These are phyloP conservation scores for Botrytis hyacinthi DNA, from an alignment of 2,329 filamentous ascomycete species.

Conservation along the genomic window DNA sequence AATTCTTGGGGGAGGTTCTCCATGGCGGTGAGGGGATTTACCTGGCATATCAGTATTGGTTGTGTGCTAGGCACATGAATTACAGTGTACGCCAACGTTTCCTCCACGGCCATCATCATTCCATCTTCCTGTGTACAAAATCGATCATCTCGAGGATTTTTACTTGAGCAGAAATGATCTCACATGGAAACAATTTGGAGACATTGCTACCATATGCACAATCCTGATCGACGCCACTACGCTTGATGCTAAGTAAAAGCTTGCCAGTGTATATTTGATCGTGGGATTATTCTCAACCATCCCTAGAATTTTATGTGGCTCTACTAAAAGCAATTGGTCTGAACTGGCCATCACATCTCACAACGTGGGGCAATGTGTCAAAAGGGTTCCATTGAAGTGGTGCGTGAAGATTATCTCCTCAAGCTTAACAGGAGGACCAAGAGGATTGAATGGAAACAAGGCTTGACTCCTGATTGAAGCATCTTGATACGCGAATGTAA, in stretches of 20 bases:
- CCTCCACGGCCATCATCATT: not conserved
- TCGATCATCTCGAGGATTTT: not conserved
- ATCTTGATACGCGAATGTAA: not conserved
- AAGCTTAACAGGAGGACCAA: not conserved
- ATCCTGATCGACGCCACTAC: not conserved
- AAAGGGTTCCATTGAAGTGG: not conserved
- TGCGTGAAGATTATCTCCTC: not conserved
- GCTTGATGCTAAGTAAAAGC: not conserved
- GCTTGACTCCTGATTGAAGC: not conserved
- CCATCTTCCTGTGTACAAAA: not conserved
- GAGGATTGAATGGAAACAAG: not conserved
- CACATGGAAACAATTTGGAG: not conserved
- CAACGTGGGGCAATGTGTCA: not conserved
- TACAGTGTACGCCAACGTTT: not conserved
- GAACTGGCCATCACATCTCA: not conserved
- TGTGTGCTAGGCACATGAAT: not conserved
- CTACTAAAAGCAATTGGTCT: not conserved
- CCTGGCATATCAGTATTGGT: not conserved
- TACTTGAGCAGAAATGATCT: not conserved
- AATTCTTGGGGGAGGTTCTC: not conserved
- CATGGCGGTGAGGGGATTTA: not conserved
- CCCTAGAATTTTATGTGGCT: not conserved
- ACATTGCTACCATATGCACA: not conserved
- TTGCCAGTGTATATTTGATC: not conserved
- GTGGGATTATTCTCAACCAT: not conserved